These are phyloP conservation scores for Alloteropsis semialata DNA, from an alignment of 176 grass and related monocot species.

Conservation along the genomic window DNA sequence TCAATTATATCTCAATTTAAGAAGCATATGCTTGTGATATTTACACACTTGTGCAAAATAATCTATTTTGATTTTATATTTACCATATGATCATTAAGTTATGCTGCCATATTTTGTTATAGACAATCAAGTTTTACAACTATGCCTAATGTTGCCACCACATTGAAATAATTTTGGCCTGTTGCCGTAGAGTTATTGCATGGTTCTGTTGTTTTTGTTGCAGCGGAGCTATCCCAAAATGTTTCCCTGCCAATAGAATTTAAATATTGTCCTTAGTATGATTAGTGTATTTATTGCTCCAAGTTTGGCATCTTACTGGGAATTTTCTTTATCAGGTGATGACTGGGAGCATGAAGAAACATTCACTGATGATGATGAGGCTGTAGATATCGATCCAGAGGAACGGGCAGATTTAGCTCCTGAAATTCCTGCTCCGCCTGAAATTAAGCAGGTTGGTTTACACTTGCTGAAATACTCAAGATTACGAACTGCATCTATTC, in stretches of 20 bases:
- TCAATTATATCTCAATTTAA: not conserved
- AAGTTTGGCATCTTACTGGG: not conserved
- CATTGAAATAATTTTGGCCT: conserved; percentile 13
- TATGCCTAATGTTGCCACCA: not conserved
- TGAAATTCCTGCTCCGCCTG: conserved; percentile 94
- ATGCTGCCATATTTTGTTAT: not conserved
- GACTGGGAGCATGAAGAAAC: conserved; percentile 99
- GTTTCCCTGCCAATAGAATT: conserved; percentile 11
- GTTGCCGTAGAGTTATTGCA: not conserved
- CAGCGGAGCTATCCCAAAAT: conserved; percentile 12
- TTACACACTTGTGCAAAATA: not conserved
- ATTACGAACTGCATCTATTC: not conserved
- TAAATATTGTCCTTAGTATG: not conserved
- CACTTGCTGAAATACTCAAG: not conserved
- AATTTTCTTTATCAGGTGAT: conserved; percentile 62
- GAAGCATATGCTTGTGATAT: conserved; percentile 16
- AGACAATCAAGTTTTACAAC: not conserved
- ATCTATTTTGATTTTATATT: not conserved
- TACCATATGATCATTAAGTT: conserved; percentile 1
- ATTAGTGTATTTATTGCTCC: conserved; percentile 2
- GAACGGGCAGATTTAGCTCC: conserved; percentile 95
- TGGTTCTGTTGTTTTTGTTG: not conserved
- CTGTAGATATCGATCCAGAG: conserved; percentile 86
- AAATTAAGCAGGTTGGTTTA: conserved; percentile 94
- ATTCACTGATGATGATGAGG: conserved; percentile 98